Conservation (phyloP, 495 filamentous ascomycete genomes). For the Cercophora sp. region DNA sequence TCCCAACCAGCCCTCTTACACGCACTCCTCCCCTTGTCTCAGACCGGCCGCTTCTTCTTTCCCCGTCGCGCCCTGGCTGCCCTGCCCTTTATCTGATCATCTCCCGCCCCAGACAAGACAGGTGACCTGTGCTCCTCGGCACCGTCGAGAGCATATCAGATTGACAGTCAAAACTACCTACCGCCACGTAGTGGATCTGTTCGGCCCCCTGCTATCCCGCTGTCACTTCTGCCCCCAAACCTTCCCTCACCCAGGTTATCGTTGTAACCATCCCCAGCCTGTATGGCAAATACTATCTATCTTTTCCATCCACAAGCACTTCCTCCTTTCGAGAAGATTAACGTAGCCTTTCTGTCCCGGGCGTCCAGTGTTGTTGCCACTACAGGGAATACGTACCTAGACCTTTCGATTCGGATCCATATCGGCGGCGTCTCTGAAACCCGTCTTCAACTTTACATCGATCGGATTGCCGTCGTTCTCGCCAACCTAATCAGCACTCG, state of each 20-base stretch:
- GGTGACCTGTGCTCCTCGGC: no score
- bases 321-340: not conserved
- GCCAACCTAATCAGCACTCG: no score
- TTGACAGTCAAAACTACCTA: no score
- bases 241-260: no score
- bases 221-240: no score
- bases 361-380: not conserved
- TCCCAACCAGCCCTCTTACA: not conserved
- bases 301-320: no score
- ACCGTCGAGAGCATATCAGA: not conserved
- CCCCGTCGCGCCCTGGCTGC: not conserved
- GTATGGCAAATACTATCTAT: no score
- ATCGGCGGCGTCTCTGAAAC: not conserved
- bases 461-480: not conserved
- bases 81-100: not conserved
- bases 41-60: not conserved
- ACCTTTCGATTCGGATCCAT: not conserved
- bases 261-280: no score
- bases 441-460: not conserved
- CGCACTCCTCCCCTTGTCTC: not conserved
- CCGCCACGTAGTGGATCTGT: no score
- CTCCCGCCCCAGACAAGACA: no score
- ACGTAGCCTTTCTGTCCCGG: not conserved
- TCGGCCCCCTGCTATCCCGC: slow-evolving; percentile 2
- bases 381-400: not conserved